Base-by-base conservation (phyloP, 768 basidiomycete species). In the Mycena albidolilacea region DNA sequence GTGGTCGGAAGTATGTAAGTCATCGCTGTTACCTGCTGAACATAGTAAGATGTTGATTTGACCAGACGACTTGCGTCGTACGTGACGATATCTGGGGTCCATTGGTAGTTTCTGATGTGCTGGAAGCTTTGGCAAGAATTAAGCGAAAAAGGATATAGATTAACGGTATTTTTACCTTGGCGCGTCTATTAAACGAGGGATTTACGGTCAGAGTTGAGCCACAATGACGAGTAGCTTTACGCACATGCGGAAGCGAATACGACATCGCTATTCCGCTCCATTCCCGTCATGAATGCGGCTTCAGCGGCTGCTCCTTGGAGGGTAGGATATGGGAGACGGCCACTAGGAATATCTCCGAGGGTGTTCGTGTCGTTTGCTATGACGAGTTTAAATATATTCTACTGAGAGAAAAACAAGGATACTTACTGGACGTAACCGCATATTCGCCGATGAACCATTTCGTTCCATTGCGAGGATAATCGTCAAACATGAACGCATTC, bases 211-310 rank as follows among this genome's bases (percentile, higher is more conserved):
- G 54, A 59, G 63, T 38, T 8, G 12, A 35, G 9, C 9, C 21
- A 10, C 17, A 9, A 23, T 35, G n/a, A 55, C 23, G 1, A 66
- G 15, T 4, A 50, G 38, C 21, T 60, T 44, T 6, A 78, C 75
- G 64, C 80, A 83, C 88, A 90, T 35, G 88, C 86, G 19, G 89
- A 81, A 21, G 80, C 81, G 68, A 90, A 91, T 5, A 91, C 88
- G 35, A 91, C 88, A 78, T 92, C 90, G 3, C 86, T 84, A 71
- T 91, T 90, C 39, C 84, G 75, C 77, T 91, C 90, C 61, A 90
- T 77, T 5, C 90, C 90, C 1, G 89, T 90, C 90, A 90, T 90
- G 73, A 87, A 91, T 4, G 87, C 88, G 5, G 90, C 90, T 76
- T 91, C 90, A 10, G 85, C 88, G 17, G 77, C 81, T 23, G 89